Conservation (phyloP, 106 monocot species). For the Dendrobium nobile region DNA sequence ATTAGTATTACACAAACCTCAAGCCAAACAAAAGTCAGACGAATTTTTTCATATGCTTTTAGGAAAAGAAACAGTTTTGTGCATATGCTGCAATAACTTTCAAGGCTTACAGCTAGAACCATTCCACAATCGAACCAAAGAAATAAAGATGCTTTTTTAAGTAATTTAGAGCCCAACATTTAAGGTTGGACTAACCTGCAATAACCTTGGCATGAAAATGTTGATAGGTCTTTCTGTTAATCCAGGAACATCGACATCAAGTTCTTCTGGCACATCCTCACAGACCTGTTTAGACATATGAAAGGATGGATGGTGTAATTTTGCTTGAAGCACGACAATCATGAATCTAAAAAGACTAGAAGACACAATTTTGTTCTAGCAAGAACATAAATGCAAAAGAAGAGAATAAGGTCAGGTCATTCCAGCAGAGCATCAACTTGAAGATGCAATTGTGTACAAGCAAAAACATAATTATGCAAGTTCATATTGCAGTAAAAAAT, state of each 20-base stretch:
- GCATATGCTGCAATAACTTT: not conserved
- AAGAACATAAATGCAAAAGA: not conserved
- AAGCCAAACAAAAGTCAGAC: conserved; percentile 1
- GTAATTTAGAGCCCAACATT: not conserved
- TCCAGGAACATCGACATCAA: conserved; percentile 91
- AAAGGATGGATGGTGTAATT: not conserved
- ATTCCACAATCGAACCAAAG: not conserved
- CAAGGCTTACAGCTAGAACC: not conserved
- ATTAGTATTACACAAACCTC: not conserved
- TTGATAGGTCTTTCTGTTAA: conserved; percentile 84
- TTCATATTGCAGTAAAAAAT: not conserved
- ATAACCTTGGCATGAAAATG: conserved; percentile 86
- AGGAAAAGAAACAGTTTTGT: not conserved
- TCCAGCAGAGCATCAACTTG: not conserved
- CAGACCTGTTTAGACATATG: conserved; percentile 48
- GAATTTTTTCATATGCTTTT: not conserved
- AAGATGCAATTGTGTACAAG: too few relatives aligned
- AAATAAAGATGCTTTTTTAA: not conserved
- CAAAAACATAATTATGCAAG: not conserved
- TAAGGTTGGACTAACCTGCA: conserved; percentile 46
- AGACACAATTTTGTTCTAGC: not conserved
- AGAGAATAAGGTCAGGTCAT: not conserved
- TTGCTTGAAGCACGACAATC: not conserved
- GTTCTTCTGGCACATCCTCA: conserved; percentile 87
- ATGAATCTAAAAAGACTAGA: not conserved